Evolutionary conservation across 2,329 filamentous ascomycete genomes (phyloP).

Genomic region (Moelleriella libera): DNA sequence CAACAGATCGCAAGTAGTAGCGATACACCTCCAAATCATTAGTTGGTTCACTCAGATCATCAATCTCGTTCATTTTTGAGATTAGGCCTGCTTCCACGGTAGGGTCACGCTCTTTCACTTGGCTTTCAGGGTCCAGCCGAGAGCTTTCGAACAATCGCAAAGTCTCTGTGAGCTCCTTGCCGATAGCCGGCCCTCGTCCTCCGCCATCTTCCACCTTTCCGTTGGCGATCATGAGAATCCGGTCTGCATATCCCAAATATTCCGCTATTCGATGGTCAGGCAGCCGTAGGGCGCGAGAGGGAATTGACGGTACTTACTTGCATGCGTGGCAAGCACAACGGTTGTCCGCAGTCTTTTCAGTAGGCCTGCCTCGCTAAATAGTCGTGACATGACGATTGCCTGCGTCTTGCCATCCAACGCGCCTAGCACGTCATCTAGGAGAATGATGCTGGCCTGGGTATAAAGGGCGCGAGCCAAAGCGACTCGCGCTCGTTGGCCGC

Average conservation of each 20-base stretch:
- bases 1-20: conserved; percentile 7
- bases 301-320: not conserved
- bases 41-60: conserved; percentile 2
- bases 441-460: conserved; percentile 73
- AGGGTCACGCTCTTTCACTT: not conserved
- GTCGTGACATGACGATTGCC: conserved; percentile 3
- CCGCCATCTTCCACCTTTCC: conserved; percentile 1
- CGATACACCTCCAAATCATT: conserved; percentile 6
- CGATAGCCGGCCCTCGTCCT: not conserved
- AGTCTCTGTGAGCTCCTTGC: not conserved
- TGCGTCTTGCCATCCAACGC: conserved; percentile 49
- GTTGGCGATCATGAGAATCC: conserved; percentile 2
- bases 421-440: conserved; percentile 78
- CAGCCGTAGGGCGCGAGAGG: too few relatives aligned
- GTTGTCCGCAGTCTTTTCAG: conserved; percentile 8
- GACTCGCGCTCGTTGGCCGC: conserved; percentile 79
- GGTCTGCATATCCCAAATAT: conserved; percentile 5
- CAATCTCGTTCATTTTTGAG: conserved; percentile 2
- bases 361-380: conserved; percentile 7
- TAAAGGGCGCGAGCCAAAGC: conserved; percentile 83
- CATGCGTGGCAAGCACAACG: conserved; percentile 5
- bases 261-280: not conserved
- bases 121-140: too few relatives aligned
- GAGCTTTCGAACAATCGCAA: too few relatives aligned
- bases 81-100: not conserved